Conservation (phyloP, 768 basidiomycete genomes). For the Panellus pusillus region DNA sequence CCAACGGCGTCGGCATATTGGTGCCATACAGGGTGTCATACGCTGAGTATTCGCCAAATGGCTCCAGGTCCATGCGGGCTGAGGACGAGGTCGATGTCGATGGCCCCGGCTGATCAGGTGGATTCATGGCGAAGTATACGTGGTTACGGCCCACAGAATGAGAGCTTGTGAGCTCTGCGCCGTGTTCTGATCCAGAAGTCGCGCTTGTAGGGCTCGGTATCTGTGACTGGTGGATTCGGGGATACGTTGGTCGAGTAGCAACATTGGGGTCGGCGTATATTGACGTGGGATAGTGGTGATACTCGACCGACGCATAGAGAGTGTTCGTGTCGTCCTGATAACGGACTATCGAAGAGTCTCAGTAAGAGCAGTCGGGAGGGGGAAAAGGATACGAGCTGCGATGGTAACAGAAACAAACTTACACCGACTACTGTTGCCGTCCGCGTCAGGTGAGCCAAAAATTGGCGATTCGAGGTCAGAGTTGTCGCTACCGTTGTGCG, state of each 20-base stretch:
- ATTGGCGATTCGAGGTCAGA: slow-evolving; percentile 76
- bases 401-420: slow-evolving; percentile 50
- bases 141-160: slow-evolving; percentile 20
- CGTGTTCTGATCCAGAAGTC: slow-evolving; percentile 20
- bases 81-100: slow-evolving; percentile 5
- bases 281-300: slow-evolving; percentile 22
- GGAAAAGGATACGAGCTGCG: slow-evolving; percentile 39
- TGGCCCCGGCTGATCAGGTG: slow-evolving; percentile 13
- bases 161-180: slow-evolving; percentile 4
- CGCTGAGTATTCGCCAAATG: slow-evolving; percentile 7
- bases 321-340: slow-evolving; percentile 42
- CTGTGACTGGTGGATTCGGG: slow-evolving; percentile 6
- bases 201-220: slow-evolving; percentile 21
- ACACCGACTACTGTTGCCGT: slow-evolving; percentile 50
- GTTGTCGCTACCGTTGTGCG: slow-evolving; percentile 73
- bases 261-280: slow-evolving; percentile 15
- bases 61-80: neutral
- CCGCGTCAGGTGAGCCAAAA: slow-evolving; percentile 49
- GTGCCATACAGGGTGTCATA: slow-evolving; percentile 24
- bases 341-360: slow-evolving; percentile 65
- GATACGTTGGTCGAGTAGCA: slow-evolving; percentile 15
- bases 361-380: slow-evolving; percentile 36
- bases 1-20: slow-evolving; percentile 36
- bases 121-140: slow-evolving; percentile 15
- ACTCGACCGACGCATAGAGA: slow-evolving; percentile 18